phyloP scores from a whole-genome alignment of 2,329 filamentous ascomycete genomes.

The Hirsutella minnesotensis region DNA sequence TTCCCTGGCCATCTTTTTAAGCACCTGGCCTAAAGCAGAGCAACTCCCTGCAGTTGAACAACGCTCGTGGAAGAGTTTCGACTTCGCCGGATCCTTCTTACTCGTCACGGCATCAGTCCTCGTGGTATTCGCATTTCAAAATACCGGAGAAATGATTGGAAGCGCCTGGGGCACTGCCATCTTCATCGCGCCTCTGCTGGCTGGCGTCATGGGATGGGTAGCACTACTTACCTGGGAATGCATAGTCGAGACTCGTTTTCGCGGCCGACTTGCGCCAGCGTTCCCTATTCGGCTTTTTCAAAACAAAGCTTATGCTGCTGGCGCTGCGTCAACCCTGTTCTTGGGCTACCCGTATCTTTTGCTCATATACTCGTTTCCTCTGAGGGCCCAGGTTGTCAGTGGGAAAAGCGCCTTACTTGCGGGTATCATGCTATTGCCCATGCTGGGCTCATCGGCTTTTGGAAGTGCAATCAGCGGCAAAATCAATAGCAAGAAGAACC shows the following conservation, averaged over 20 bases:
- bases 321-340: constrained; percentile 31
- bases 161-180: constrained; percentile 29
- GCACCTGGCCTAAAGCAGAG: constrained; percentile 36
- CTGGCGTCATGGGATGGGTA: constrained; percentile 16
- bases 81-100: constrained; percentile 40
- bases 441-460: constrained; percentile 35
- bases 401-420: constrained; percentile 31
- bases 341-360: constrained; percentile 39
- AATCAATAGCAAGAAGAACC: constrained; percentile 28
- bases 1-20: constrained; percentile 33
- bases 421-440: constrained; percentile 40
- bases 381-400: constrained; percentile 38
- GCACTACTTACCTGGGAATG: constrained; percentile 17
- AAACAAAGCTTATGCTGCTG: constrained; percentile 31
- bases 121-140: constrained; percentile 47
- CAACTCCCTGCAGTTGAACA: constrained; percentile 25
- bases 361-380: constrained; percentile 35
- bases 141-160: constrained; percentile 23
- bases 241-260: constrained; percentile 12
- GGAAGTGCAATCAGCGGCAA: constrained; percentile 30
- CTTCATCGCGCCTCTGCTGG: constrained; percentile 18
- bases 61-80: constrained; percentile 36
- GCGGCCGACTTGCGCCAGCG: constrained; percentile 22
- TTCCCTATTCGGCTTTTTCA: constrained; percentile 36
- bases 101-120: constrained; percentile 41